These are phyloP conservation scores for Wickerhamiella infanticola DNA, from an alignment of 1,139 yeast genomes.

Conservation along the genomic window DNA sequence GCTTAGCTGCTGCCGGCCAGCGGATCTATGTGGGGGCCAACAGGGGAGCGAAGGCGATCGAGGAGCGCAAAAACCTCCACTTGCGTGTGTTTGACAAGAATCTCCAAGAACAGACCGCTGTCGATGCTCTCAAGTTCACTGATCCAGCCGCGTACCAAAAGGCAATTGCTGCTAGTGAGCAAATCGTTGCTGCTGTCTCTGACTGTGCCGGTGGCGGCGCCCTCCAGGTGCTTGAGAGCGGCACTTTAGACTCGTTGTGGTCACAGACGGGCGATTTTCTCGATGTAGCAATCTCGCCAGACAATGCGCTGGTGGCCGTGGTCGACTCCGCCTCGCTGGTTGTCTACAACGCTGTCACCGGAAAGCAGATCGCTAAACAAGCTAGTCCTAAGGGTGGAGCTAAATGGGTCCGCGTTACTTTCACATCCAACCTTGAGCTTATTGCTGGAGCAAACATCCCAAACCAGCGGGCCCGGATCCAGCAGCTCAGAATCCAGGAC, in stretches of 20 bases:
- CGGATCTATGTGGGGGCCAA: conserved; percentile 11
- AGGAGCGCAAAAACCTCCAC: conserved; percentile 54
- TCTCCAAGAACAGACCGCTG: not conserved
- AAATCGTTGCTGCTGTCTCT: conserved; percentile 2
- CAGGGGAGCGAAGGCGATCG: conserved; percentile 41
- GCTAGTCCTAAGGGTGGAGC: conserved; percentile 8
- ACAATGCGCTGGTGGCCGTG: conserved; percentile 15
- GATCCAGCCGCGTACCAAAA: conserved; percentile 5
- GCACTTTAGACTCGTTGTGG: not conserved
- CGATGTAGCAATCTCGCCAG: conserved; percentile 11
- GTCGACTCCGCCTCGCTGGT: conserved; percentile 13
- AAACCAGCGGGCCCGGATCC: not conserved
- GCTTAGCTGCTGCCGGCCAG: conserved; percentile 18
- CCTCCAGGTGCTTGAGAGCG: not conserved
- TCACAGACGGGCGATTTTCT: not conserved
- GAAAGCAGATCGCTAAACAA: conserved; percentile 9
- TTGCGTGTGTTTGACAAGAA: conserved; percentile 33
- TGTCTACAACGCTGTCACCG: conserved; percentile 15
- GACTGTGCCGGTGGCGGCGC: not conserved
- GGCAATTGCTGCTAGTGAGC: conserved; percentile 1
- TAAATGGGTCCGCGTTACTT: conserved; percentile 10
- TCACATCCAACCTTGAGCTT: conserved; percentile 1
- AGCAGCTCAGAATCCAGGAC: conserved; percentile 10
- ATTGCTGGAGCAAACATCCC: not conserved
- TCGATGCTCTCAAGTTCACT: not conserved